phyloP scores from a whole-genome alignment of 2,329 filamentous ascomycete species.

The Ascosphaera apis region DNA sequence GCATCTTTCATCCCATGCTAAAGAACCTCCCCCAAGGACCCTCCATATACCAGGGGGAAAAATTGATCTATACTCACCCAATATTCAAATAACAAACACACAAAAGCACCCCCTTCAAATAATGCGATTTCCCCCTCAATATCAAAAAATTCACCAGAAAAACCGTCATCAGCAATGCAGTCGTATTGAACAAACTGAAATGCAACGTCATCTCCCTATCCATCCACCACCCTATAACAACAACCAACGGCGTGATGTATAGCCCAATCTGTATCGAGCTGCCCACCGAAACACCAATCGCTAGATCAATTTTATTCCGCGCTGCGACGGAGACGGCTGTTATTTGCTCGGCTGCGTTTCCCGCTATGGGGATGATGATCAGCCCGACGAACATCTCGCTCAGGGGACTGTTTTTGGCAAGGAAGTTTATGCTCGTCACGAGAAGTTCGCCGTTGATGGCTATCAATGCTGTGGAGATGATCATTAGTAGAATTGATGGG shows the following conservation, averaged over 20 bases:
- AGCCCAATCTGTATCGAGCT: slow-evolving; percentile 57
- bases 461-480: slow-evolving; percentile 31
- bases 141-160: slow-evolving; percentile 74
- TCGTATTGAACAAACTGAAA: slow-evolving; percentile 37
- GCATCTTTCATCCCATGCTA: no score
- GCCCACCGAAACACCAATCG: slow-evolving; percentile 59
- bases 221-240: slow-evolving; percentile 60
- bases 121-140: slow-evolving; percentile 61
- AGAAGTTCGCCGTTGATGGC: slow-evolving; percentile 49
- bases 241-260: slow-evolving; percentile 54
- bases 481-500: slow-evolving; percentile 31
- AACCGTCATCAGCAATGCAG: slow-evolving; percentile 61
- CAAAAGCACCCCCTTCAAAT: slow-evolving; percentile 53
- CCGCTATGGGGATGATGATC: slow-evolving; percentile 62
- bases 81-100: slow-evolving; percentile 65
- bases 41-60: no score
- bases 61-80: slow-evolving; percentile 30
- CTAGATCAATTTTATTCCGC: slow-evolving; percentile 70
- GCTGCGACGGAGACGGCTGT: slow-evolving; percentile 58
- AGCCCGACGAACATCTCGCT: slow-evolving; percentile 57
- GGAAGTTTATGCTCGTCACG: slow-evolving; percentile 46
- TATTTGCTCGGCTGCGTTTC: slow-evolving; percentile 62
- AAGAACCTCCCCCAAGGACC: no score
- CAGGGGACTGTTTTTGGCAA: slow-evolving; percentile 36
- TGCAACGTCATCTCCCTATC: slow-evolving; percentile 44